These are phyloP conservation scores for Theobroma cacao DNA, from an alignment of 345 rosid species.

Conservation along the genomic window DNA sequence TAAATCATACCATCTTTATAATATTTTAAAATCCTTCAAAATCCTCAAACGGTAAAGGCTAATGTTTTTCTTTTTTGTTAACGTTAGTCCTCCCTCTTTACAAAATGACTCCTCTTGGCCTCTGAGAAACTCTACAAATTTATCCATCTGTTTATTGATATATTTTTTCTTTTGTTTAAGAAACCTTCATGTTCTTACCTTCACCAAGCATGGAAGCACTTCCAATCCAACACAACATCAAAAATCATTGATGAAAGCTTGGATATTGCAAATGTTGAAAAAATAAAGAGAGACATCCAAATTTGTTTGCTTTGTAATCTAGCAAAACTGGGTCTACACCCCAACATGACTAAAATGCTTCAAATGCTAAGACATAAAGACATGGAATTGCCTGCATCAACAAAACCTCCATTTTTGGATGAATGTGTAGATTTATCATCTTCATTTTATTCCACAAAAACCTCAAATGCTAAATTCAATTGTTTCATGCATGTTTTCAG, in stretches of 20 bases:
- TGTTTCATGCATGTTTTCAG: too few species aligned
- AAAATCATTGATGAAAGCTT: conserved; percentile 44
- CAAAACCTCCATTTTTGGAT: conserved; percentile 81
- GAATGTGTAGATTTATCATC: conserved; percentile 22
- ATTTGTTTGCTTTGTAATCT: conserved; percentile 81
- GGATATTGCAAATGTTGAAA: conserved; percentile 23
- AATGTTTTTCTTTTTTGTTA: too few species aligned
- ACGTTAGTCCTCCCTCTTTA: too few species aligned
- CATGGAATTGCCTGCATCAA: conserved; percentile 41
- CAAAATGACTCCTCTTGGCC: too few species aligned
- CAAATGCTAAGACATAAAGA: conserved; percentile 42
- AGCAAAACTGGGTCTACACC: conserved; percentile 55
- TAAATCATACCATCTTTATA: too few species aligned
- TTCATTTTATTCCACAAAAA: background rate
- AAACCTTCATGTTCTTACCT: background rate
- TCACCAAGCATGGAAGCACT: conserved; percentile 68
- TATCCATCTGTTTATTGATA: background rate
- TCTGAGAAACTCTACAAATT: too few species aligned
- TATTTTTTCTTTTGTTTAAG: background rate
- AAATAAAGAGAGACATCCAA: conserved; percentile 48
- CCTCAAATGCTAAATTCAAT: background rate
- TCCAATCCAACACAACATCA: conserved; percentile 34
- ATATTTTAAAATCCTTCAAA: too few species aligned
- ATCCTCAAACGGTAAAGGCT: too few species aligned
- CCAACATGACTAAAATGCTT: conserved; percentile 55